Percentiles rank a stretch among this genome's conserved stretches.
Evolutionary conservation across 345 rosid genomes (phyloP).

Genomic region (Pelargonium nanum): DNA sequence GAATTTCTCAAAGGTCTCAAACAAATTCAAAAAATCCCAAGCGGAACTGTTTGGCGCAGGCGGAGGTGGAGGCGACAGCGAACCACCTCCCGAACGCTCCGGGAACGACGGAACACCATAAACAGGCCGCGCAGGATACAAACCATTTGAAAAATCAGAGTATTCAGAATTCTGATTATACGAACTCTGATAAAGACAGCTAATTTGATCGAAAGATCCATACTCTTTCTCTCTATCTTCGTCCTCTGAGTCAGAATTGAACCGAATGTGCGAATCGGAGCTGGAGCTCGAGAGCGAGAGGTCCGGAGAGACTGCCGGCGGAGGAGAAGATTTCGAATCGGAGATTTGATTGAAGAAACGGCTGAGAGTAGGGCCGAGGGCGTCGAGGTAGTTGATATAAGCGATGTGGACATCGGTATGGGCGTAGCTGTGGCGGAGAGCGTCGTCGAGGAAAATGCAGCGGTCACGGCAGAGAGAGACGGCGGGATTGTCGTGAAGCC

Average conservation of each 20-base stretch:
- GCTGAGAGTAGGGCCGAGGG: constrained; percentile 21
- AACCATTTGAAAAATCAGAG: constrained; percentile 4
- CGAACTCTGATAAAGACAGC: constrained; percentile 12
- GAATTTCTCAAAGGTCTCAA: constrained; percentile 35
- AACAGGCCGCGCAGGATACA: constrained; percentile 3
- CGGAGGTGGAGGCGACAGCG: constrained; percentile 43
- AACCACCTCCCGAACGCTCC: constrained; percentile 1
- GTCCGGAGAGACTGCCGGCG: constrained; percentile 9
- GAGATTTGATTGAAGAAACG: constrained; percentile 14
- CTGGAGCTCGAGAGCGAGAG: constrained; percentile 21
- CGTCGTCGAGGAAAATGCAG: constrained; percentile 25
- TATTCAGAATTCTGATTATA: constrained; percentile 14
- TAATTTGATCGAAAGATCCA: constrained; percentile 4
- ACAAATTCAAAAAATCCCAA: constrained; percentile 64
- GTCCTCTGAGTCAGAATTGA: constrained; percentile 42
- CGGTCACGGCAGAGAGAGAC: constrained; percentile 35
- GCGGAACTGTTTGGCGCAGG: constrained; percentile 28
- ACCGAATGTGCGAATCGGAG: constrained; percentile 41
- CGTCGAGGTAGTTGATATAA: constrained; percentile 25
- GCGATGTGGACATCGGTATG: constrained; percentile 24
- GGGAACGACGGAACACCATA: constrained; percentile 11
- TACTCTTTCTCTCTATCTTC: constrained; percentile 19
- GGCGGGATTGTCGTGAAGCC: constrained; percentile 27
- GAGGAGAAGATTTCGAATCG: constrained; percentile 14
- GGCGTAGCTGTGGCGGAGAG: constrained; percentile 25